Evolutionary conservation across 176 grass and related monocot genomes (phyloP), one percentile per base, ranked within the genome.

Genomic region (Themeda triandra): DNA sequence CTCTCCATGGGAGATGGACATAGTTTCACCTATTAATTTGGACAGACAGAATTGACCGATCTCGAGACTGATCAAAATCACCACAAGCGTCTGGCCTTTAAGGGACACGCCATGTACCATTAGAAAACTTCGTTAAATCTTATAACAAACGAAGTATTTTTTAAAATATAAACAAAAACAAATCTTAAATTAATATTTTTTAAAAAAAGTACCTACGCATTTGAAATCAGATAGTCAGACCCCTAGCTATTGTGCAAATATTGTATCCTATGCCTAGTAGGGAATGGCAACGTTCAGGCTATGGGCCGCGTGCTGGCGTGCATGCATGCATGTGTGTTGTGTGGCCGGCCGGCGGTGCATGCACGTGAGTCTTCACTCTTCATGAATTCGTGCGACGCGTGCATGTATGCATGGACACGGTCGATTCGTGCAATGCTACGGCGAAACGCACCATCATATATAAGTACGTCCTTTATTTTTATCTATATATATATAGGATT

Each of bases 361-460:
- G 27, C 13, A 30, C 21, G 19, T 1, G 5, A 11, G 21, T 24
- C 6, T 0, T 1, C 19, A 0, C 0, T 1, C 19, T 2, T 33
- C 65, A 6, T 35, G 32, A 68, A 10, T 11, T 25, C 21, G 3
- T 21, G 45, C 29, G 18, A 23, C 44, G 29, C 71, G 60, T 83
- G 80, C 66, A 31, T 51, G 8, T n/a, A 36, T 15, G 30, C 2
- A 21, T 9, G 30, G 51, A 54, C 51, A 10, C 33, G 74, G 78
- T 87, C 45, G 85, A 62, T 69, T 19, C 46, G 60, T 29, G 19
- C 44, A 14, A 45, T 14, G 32, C 19, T 2, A 31, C 19, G 29
- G 39, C 14, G 15, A 53, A 10, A 53, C 2, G 1, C 59, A 51
- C 59, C 7, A 41, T 58, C 65, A 19, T 70, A 74, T 18, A 24